Conservation (phyloP, 1,139 yeast genomes). For the Spathaspora jeffriesii region DNA sequence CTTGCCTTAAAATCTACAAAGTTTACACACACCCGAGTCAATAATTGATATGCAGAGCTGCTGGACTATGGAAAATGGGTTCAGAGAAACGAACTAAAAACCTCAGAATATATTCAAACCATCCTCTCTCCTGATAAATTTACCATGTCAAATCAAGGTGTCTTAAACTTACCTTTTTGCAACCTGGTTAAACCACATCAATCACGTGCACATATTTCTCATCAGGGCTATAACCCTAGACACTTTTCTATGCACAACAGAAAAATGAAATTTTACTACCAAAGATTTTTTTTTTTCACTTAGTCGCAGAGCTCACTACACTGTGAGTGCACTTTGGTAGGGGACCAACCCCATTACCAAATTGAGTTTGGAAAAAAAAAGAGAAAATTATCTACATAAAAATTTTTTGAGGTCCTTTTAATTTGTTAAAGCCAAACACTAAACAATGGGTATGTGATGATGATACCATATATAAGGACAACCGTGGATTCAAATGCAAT, state of each 20-base stretch:
- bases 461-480: constrained; percentile 2
- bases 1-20: not conserved
- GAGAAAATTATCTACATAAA: constrained; percentile 8
- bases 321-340: not conserved
- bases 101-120: too few species aligned
- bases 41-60: too few species aligned
- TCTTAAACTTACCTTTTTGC: not conserved
- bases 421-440: constrained; percentile 14
- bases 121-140: not conserved
- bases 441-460: constrained; percentile 18
- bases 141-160: not conserved
- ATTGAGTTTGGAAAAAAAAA: constrained; percentile 4
- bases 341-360: constrained; percentile 3
- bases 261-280: not conserved
- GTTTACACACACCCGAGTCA: too few species aligned
- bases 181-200: not conserved
- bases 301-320: not conserved
- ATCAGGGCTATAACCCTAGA: constrained; percentile 6
- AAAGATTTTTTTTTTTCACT: not conserved
- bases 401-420: constrained; percentile 11
- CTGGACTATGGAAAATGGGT: too few species aligned
- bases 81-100: too few species aligned
- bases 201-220: constrained; percentile 1
- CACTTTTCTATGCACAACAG: constrained; percentile 1
- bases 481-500: not conserved